Conservation (phyloP, 225 moss, liverwort and hornwort species). For the Lunularia cruciata region DNA sequence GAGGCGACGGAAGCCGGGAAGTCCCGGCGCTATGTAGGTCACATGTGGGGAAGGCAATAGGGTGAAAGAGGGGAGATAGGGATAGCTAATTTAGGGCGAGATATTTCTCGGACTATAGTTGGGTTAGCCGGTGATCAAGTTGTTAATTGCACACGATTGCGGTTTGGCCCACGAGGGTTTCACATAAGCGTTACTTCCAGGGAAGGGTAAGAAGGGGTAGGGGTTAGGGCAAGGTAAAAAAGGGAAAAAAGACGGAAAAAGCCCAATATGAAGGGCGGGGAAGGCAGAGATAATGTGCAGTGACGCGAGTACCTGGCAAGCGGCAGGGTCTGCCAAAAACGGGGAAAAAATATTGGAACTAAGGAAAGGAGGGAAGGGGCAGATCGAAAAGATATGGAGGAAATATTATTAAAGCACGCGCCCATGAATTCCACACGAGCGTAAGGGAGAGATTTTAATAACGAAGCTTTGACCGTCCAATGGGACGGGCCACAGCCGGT, state of each 20-base stretch:
- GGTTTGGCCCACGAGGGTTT: constrained; percentile 17
- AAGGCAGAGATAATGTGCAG: constrained; percentile 16
- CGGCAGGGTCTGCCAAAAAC: not conserved
- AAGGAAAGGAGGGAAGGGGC: constrained; percentile 2
- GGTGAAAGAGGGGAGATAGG: too few relatives aligned
- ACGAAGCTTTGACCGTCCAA: constrained; percentile 25
- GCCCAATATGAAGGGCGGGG: constrained; percentile 2
- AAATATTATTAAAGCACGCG: constrained; percentile 22
- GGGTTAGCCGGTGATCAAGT: not conserved
- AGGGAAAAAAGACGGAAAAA: not conserved
- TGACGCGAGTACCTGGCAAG: constrained; percentile 11
- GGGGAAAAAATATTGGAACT: constrained; percentile 2
- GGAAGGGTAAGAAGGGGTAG: not conserved
- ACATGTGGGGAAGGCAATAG: too few relatives aligned
- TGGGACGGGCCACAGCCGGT: constrained; percentile 15
- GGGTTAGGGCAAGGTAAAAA: too few relatives aligned
- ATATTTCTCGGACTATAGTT: not conserved
- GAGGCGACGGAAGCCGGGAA: not conserved
- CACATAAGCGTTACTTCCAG: constrained; percentile 17
- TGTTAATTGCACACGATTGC: constrained; percentile 23
- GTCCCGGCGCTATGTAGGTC: not conserved
- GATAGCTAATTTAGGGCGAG: too few relatives aligned
- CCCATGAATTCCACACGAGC: constrained; percentile 18
- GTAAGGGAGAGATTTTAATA: constrained; percentile 14
- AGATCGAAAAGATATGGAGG: not conserved